Evolutionary conservation across 495 filamentous ascomycete species (phyloP).

Genomic region (Tuber indicum): DNA sequence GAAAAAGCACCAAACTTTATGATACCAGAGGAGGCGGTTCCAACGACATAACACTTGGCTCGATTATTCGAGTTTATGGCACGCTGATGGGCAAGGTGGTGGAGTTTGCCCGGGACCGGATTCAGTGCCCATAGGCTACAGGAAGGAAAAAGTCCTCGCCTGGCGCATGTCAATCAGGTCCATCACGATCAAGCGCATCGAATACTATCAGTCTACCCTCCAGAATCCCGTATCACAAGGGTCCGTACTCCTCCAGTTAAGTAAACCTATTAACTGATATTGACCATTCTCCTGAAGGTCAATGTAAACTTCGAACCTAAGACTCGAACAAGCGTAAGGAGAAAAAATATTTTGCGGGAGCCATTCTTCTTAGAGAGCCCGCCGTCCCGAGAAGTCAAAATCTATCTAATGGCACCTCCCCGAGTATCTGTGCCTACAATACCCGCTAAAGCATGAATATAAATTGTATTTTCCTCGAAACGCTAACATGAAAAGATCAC

Average conservation of each 20-base stretch:
- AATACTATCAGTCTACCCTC: background rate
- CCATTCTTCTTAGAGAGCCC: background rate
- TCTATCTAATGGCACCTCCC: background rate
- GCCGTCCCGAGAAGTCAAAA: background rate
- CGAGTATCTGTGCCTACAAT: background rate
- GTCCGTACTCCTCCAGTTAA: background rate
- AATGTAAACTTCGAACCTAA: background rate
- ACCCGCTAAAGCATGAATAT: background rate
- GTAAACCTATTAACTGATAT: background rate
- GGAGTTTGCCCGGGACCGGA: background rate
- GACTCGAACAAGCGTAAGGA: background rate
- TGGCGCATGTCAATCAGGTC: background rate
- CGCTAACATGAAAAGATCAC: background rate
- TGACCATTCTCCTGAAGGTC: background rate
- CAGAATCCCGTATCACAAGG: background rate
- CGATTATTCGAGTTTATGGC: background rate
- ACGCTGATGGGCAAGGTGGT: background rate
- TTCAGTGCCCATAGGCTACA: background rate
- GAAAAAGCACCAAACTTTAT: background rate
- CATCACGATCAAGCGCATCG: background rate
- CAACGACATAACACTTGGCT: background rate
- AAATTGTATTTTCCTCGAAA: background rate
- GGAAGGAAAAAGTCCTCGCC: background rate
- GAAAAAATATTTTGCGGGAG: background rate
- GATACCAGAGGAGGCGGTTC: background rate